Percentiles rank a stretch among this genome's conserved stretches.
These are phyloP conservation scores for Spiromastix sp. DNA, from an alignment of 2,329 filamentous ascomycete genomes.

Conservation along the genomic window DNA sequence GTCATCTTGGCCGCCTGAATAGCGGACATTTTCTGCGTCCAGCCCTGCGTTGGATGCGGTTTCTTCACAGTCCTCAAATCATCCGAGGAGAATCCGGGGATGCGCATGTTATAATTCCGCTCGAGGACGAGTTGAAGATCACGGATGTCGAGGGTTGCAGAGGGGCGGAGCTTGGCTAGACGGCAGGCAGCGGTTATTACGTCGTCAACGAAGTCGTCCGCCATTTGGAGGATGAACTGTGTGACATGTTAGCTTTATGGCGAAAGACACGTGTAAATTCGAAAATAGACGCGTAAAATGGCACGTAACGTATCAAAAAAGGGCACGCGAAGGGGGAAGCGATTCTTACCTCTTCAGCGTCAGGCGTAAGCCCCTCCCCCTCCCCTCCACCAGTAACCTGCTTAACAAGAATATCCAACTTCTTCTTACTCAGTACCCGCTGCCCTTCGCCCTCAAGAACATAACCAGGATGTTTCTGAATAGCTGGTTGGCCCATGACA, in stretches of 20 bases:
- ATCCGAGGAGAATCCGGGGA: slow-evolving; percentile 89
- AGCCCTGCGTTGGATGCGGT: slow-evolving; percentile 74
- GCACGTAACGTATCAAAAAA: no score
- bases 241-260: slow-evolving; percentile 6
- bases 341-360: slow-evolving; percentile 78
- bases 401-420: slow-evolving; percentile 85
- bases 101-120: slow-evolving; percentile 78
- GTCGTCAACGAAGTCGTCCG: slow-evolving; percentile 90
- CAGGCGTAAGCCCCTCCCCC: slow-evolving; percentile 70
- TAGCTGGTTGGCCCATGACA: slow-evolving; percentile 76
- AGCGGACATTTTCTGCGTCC: slow-evolving; percentile 96
- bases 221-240: slow-evolving; percentile 75
- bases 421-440: slow-evolving; percentile 93
- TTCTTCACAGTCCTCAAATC: slow-evolving; percentile 91
- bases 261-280: slow-evolving; percentile 1
- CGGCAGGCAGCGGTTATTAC: slow-evolving; percentile 80
- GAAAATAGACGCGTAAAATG: no score
- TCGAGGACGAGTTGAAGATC: slow-evolving; percentile 77
- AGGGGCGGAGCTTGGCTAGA: slow-evolving; percentile 85
- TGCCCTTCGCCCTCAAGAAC: slow-evolving; percentile 87
- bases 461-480: slow-evolving; percentile 70
- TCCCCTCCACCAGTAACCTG: slow-evolving; percentile 79
- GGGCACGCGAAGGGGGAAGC: no score
- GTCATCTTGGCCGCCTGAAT: slow-evolving; percentile 81
- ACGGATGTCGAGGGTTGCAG: slow-evolving; percentile 79